phyloP scores from a whole-genome alignment of 441 rosid species.

The Brassica balearica region DNA sequence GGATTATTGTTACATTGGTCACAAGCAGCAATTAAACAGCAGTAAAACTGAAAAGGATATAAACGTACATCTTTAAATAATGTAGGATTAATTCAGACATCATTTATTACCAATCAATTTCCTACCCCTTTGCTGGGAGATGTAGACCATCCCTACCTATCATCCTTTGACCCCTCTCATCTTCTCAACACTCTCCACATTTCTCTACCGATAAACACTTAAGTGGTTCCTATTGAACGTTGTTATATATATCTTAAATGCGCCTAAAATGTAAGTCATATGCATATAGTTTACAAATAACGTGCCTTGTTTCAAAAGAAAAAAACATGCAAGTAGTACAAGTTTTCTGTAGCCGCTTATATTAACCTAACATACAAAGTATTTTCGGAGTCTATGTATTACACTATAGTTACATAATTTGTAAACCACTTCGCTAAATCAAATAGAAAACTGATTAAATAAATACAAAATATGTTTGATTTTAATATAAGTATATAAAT shows the following conservation, averaged over 20 bases:
- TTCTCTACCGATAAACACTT: background rate
- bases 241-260: too few species aligned
- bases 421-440: conserved; percentile 2
- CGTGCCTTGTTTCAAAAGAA: too few species aligned
- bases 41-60: conserved; percentile 24
- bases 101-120: conserved; percentile 46
- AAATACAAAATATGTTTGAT: background rate
- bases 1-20: conserved; percentile 19
- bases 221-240: background rate
- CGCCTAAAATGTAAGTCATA: too few species aligned
- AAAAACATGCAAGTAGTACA: background rate
- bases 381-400: conserved; percentile 1
- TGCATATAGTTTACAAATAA: too few species aligned
- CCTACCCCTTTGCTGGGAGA: conserved; percentile 51
- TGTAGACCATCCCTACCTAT: conserved; percentile 43
- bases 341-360: background rate
- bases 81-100: conserved; percentile 37
- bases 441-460: background rate
- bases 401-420: conserved; percentile 4
- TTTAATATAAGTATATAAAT: background rate
- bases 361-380: background rate
- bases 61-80: conserved; percentile 32
- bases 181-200: conserved; percentile 29
- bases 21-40: conserved; percentile 32
- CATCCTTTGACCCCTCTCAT: conserved; percentile 37